Percentiles rank a stretch among this genome's conserved stretches.
These are phyloP conservation scores for Pythium monospermum DNA, from an alignment of 352 stramenopile species.

Conservation along the genomic window DNA sequence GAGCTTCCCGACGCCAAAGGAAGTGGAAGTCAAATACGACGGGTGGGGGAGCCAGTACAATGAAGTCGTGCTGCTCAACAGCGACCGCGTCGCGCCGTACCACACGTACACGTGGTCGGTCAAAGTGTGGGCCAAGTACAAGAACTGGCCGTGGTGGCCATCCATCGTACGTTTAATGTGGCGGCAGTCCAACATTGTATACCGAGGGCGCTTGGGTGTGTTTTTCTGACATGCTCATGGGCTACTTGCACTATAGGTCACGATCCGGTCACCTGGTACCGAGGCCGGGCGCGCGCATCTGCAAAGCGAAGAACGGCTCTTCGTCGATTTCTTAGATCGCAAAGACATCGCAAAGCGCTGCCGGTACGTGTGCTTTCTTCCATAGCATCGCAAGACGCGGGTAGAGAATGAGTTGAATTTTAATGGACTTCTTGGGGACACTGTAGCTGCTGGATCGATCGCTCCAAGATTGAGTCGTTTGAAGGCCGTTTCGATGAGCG, in stretches of 20 bases:
- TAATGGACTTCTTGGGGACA: not conserved
- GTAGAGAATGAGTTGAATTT: not conserved
- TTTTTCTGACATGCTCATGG: no score
- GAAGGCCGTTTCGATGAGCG: constrained; percentile 30
- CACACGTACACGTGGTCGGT: constrained; percentile 75
- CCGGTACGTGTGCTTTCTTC: not conserved
- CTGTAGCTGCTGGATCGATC: constrained; percentile 45
- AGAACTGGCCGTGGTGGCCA: constrained; percentile 74
- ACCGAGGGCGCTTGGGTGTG: not conserved
- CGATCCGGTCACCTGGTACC: constrained; percentile 52
- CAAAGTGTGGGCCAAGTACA: constrained; percentile 80
- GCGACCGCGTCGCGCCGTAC: constrained; percentile 57
- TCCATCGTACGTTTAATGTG: constrained; percentile 36
- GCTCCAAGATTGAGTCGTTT: constrained; percentile 33
- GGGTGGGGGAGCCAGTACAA: constrained; percentile 54
- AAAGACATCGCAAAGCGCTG: constrained; percentile 7
- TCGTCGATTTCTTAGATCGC: constrained; percentile 56
- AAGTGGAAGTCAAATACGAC: constrained; percentile 70
- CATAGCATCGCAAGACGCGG: no score
- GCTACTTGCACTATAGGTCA: constrained; percentile 37
- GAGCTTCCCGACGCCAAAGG: constrained; percentile 8
- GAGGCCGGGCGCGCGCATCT: constrained; percentile 33
- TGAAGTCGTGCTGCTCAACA: constrained; percentile 52
- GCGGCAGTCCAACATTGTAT: not conserved
- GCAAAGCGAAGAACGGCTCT: constrained; percentile 30